A percentile compares a stretch with the other conserved stretches of the same genome.
Conservation (phyloP, 1,284 basidiomycete genomes). For the Austropuccinia psidii region DNA sequence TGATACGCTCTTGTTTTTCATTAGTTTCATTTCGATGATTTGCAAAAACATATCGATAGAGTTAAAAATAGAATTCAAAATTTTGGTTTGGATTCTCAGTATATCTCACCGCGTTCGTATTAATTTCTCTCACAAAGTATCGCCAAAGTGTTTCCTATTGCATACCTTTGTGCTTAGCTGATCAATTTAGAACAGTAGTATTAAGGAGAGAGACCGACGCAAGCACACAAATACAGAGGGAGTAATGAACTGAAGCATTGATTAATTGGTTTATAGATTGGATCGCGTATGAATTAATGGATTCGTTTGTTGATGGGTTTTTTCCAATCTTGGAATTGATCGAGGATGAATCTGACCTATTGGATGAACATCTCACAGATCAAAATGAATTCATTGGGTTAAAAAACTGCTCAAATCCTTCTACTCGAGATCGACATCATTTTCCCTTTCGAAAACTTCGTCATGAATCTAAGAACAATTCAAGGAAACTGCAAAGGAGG, state of each 20-base stretch:
- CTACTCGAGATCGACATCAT: neutral
- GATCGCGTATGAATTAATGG: slow-evolving; percentile 87
- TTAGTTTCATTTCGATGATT: slow-evolving; percentile 87
- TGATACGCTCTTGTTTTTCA: too few relatives aligned
- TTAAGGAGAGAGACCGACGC: neutral
- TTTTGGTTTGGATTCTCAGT: neutral
- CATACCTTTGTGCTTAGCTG: too few relatives aligned
- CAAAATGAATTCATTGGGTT: too few relatives aligned
- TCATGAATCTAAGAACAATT: slow-evolving; percentile 10
- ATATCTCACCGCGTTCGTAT: slow-evolving; percentile 24
- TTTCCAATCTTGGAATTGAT: slow-evolving; percentile 78
- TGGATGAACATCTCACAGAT: slow-evolving; percentile 61
- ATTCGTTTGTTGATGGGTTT: slow-evolving; percentile 90
- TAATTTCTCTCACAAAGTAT: neutral
- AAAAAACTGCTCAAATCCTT: too few relatives aligned
- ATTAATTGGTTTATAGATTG: too few relatives aligned
- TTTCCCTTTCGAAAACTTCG: neutral
- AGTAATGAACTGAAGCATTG: too few relatives aligned
- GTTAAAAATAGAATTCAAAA: slow-evolving; percentile 60
- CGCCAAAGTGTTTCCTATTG: neutral
- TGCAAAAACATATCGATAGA: slow-evolving; percentile 73
- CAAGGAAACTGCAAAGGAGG: too few relatives aligned
- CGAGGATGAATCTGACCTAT: slow-evolving; percentile 68
- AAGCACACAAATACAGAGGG: neutral
- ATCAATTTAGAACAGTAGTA: too few relatives aligned